These are phyloP conservation scores for Candolleomyces aberdarensis DNA, from an alignment of 768 basidiomycete genomes.

Conservation along the genomic window DNA sequence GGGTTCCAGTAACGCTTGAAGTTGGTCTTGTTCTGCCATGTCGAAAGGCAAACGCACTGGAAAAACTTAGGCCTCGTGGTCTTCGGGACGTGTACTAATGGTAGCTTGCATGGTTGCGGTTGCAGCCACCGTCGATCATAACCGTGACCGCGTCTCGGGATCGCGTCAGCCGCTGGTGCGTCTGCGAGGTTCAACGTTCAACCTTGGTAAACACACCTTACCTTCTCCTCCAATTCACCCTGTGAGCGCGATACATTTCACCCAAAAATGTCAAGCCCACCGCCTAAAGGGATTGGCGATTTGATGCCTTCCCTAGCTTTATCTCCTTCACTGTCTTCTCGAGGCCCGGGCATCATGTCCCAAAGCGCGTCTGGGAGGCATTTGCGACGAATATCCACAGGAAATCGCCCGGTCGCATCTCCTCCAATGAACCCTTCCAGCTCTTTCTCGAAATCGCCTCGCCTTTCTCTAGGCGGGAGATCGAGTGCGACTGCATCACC, in stretches of 20 bases:
- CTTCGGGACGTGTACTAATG: too few relatives aligned
- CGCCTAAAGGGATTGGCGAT: not conserved
- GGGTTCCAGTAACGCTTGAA: too few relatives aligned
- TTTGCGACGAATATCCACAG: not conserved
- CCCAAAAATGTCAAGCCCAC: not conserved
- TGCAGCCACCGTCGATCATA: not conserved
- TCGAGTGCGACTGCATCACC: not conserved
- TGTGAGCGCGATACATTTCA: not conserved
- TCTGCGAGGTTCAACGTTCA: not conserved
- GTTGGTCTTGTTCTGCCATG: too few relatives aligned
- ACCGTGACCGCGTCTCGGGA: not conserved
- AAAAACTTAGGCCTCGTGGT: too few relatives aligned
- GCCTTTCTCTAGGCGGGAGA: not conserved
- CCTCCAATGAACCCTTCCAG: not conserved
- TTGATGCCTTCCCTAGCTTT: too few relatives aligned
- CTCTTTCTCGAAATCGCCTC: not conserved
- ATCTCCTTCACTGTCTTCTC: not conserved
- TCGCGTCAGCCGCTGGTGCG: not conserved
- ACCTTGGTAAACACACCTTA: not conserved
- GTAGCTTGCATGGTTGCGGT: too few relatives aligned
- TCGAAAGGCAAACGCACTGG: too few relatives aligned
- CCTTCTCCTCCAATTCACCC: not conserved
- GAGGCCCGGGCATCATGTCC: not conserved
- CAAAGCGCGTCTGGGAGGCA: slow-evolving; percentile 2
- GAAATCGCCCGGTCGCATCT: not conserved